A percentile compares a stretch with the other conserved stretches of the same genome.
phyloP scores from a whole-genome alignment of 192 early-diverging fungal species.

The Gigaspora rosea region DNA sequence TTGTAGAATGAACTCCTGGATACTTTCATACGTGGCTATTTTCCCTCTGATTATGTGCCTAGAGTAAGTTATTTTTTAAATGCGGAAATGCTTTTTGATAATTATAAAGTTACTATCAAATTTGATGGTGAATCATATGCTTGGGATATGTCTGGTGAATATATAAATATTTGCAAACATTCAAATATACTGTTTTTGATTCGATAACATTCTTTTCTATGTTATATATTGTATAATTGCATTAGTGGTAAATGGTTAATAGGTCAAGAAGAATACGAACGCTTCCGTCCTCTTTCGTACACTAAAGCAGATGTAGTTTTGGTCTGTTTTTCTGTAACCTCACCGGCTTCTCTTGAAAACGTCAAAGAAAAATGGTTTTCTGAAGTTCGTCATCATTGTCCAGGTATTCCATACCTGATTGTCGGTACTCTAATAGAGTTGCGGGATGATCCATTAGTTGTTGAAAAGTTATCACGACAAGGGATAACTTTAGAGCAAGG shows the following conservation, averaged over 20 bases:
- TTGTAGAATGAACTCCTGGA: slow-evolving; percentile 88
- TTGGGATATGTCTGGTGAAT: slow-evolving; percentile 86
- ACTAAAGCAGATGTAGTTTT: slow-evolving; percentile 96
- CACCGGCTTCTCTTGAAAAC: slow-evolving; percentile 92
- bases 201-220: too few relatives aligned
- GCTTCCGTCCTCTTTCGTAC: slow-evolving; percentile 90
- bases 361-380: slow-evolving; percentile 96
- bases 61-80: slow-evolving; percentile 63
- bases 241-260: background rate
- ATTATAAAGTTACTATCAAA: slow-evolving; percentile 99
- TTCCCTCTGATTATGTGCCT: slow-evolving; percentile 94
- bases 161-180: background rate
- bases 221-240: background rate
- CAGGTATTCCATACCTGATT: slow-evolving; percentile 91
- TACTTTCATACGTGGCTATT: slow-evolving; percentile 94
- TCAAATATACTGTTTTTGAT: background rate
- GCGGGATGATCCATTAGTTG: slow-evolving; percentile 75
- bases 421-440: slow-evolving; percentile 92
- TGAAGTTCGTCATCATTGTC: slow-evolving; percentile 95
- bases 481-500: slow-evolving; percentile 78
- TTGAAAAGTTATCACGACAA: slow-evolving; percentile 80
- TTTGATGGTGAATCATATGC: slow-evolving; percentile 97
- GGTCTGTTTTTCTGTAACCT: slow-evolving; percentile 91
- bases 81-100: slow-evolving; percentile 67
- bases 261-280: slow-evolving; percentile 96